A percentile compares a stretch with the other conserved stretches of the same genome.
These are phyloP conservation scores for Erythrobasidium yunnanense DNA, from an alignment of 768 basidiomycete genomes.

Conservation along the genomic window DNA sequence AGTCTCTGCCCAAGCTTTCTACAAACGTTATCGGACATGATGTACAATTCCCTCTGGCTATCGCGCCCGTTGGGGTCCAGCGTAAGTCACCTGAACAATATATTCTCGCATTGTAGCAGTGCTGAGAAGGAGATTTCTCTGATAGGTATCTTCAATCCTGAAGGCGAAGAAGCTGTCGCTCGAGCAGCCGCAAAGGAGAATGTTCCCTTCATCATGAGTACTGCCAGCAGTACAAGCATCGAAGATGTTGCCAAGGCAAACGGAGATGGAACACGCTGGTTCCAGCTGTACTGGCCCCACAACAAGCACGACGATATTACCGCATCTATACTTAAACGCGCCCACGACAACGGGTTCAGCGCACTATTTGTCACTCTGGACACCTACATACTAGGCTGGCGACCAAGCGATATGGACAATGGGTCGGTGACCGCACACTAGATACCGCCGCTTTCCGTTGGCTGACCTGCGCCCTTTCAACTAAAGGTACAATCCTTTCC, in stretches of 20 bases:
- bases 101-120: no score
- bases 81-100: no score
- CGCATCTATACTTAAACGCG: slow-evolving; percentile 46
- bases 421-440: no score
- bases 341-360: slow-evolving; percentile 48
- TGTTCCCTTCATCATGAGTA: slow-evolving; percentile 13
- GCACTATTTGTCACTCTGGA: slow-evolving; percentile 34
- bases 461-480: slow-evolving; percentile 46
- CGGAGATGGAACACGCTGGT: slow-evolving; percentile 21
- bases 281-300: slow-evolving; percentile 28
- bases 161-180: slow-evolving; percentile 22
- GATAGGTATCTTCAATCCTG: slow-evolving; percentile 25
- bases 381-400: slow-evolving; percentile 29
- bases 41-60: no score
- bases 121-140: no score
- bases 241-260: slow-evolving; percentile 25
- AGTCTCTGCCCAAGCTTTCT: no score
- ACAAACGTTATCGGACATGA: no score
- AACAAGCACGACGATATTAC: slow-evolving; percentile 9
- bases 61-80: no score
- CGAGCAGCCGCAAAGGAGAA: slow-evolving; percentile 5
- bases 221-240: slow-evolving; percentile 8
- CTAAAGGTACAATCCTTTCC: slow-evolving; percentile 49
- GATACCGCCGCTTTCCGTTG: slow-evolving; percentile 24
- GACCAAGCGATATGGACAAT: slow-evolving; percentile 27